phyloP scores from a whole-genome alignment of 2,329 filamentous ascomycete genomes.

The Fusarium sublunatum region DNA sequence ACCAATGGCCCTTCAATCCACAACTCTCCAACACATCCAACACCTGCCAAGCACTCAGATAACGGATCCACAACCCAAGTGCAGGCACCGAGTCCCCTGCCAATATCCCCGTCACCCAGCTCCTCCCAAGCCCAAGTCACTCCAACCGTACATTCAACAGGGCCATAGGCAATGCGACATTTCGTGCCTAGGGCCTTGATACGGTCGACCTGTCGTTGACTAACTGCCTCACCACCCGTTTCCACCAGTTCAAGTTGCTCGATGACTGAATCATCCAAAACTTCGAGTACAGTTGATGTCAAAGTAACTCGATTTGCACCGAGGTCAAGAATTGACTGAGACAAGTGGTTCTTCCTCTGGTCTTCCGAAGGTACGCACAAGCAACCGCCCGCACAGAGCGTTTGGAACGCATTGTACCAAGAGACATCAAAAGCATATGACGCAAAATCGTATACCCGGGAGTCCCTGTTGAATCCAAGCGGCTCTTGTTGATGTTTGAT shows the following conservation, averaged over 20 bases:
- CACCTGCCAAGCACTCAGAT: constrained; percentile 34
- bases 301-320: neutral
- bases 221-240: neutral
- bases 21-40: constrained; percentile 41
- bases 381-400: constrained; percentile 54
- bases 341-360: constrained; percentile 60
- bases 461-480: constrained; percentile 6
- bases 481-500: constrained; percentile 11
- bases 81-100: neutral
- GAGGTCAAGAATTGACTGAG: constrained; percentile 56
- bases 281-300: neutral
- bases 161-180: neutral
- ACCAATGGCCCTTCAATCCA: constrained; percentile 45
- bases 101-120: neutral
- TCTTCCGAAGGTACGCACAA: constrained; percentile 63
- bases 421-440: constrained; percentile 38
- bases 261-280: neutral
- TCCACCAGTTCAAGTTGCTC: neutral
- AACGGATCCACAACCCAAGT: constrained; percentile 40
- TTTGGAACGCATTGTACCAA: constrained; percentile 11
- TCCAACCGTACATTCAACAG: constrained; percentile 41
- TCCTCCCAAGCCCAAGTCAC: neutral
- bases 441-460: constrained; percentile 35
- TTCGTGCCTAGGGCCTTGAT: neutral
- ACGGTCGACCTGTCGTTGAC: neutral